Evolutionary conservation across 2,329 filamentous ascomycete species (phyloP), one percentile per base, ranked within the genome.

Genomic region (Sporothrix globosa): DNA sequence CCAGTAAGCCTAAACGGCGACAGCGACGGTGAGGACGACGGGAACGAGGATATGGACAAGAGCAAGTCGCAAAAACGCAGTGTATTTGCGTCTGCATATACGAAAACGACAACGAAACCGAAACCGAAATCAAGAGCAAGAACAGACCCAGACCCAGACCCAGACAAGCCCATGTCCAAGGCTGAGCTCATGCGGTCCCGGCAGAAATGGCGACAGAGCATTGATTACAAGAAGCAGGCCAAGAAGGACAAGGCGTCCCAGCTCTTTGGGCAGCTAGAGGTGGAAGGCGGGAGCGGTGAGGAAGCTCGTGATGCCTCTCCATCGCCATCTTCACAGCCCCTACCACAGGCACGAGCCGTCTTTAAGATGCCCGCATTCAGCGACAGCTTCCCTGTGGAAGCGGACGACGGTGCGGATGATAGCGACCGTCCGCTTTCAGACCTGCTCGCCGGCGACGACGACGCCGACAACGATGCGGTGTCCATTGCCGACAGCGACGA

Each of bases 401-500:
- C 21, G 0, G 52, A 17, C 54, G 53, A 24, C 14, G 7, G 41
- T 4, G 41, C 30, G 11, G 17, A 58, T 44, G 66, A 65, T 13
- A 44, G 17, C 44, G 19, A 69, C 41, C 24, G 44, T 52, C 24
- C 19, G 9, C n/a, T 60, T 2, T 13, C 17, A 4, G 67, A 68
- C 41, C 4, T 67, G 2, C 11, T 21, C 4, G 10, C n/a, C 30
- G 27, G 21, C 19, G 63, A 66, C 19, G 41, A 68, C 13, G 41
- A 34, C 48, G 24, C 14, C 27, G 56, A 19, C 13, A 24, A 63
- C 48, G 58, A 67, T 10, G 54, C 14, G 11, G 58, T 24, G 19
- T 63, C 58, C 11, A n/a, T 63, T 46, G 58, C 58, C 30, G 52
- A 52, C 27, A 73, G 60, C 58, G 72, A 72, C 17, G 50, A 30